Base-by-base conservation (phyloP, 371 early-diverging fungal genomes). In the Mortierella sp. region DNA sequence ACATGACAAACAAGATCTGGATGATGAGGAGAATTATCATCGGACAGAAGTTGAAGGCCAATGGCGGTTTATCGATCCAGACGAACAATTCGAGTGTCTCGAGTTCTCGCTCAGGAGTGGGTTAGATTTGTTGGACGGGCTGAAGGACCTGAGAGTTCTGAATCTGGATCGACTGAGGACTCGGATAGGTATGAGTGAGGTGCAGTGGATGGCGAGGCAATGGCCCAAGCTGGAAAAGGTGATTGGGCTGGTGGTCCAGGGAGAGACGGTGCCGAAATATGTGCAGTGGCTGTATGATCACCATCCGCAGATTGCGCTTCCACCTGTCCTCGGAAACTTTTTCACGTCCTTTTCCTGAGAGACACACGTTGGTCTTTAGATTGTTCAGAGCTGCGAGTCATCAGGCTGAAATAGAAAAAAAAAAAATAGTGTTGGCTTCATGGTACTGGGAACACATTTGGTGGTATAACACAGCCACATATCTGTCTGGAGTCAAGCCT, bases 221-320 rank as follows among this genome's bases (percentile, higher is more conserved):
- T 72, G 72, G 72, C 66, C 72, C 1, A 66, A 37, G 19, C 30
- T 72, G 50, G 54, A 66, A 39, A 47, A 15, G 23, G 48, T 72
- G n/a, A 51, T 66, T 26, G 67, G 67, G 0, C 24, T 66, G 56
- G 72, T 64, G 32, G 43, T 60, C 0, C 71, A 71, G 19, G 57
- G 60, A 0, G 65, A 64, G 32, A 41, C 8, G n/a, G 46, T 43
- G 11, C 65, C 72, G 37, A 64, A 71, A 24, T 39, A 59, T 27
- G 60, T 71, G n/a, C 72, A 64, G 21, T 71, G 72, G 72, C 32
- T 71, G 17, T 64, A 60, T 19, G 65, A 60, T 11, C 48, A 71
- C 50, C 43, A 64, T 14, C 65, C 72, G 5, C 51, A 64, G 17
- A 71, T 71, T 11, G 72, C 44, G 9, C 39, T 71, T 7, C 72